phyloP scores from a whole-genome alignment of 768 basidiomycete genomes.

The Termitomyces sp. region DNA sequence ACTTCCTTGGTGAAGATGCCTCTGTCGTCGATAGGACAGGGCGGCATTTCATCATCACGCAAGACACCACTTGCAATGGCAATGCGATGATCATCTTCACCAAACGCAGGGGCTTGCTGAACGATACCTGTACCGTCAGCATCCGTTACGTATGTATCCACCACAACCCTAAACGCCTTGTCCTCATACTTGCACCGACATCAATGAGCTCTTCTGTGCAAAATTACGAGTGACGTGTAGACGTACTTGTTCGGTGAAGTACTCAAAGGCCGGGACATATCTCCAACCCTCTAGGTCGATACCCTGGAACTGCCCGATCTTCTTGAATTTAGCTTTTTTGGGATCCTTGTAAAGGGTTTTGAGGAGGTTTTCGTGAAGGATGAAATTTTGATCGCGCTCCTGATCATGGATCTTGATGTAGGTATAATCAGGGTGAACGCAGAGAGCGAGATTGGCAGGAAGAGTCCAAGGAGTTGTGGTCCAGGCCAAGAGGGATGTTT shows the following conservation, averaged over 20 bases:
- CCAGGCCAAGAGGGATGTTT: conserved; percentile 90
- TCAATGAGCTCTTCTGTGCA: background rate
- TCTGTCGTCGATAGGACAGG: conserved; percentile 90
- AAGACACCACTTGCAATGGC: conserved; percentile 81
- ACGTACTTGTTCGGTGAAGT: conserved; percentile 87
- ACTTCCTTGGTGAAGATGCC: conserved; percentile 88
- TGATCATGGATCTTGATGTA: conserved; percentile 97
- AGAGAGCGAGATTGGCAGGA: conserved; percentile 91
- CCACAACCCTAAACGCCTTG: conserved; percentile 83
- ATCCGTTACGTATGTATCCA: conserved; percentile 91
- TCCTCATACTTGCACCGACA: conserved; percentile 67
- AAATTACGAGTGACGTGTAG: background rate
- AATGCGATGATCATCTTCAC: conserved; percentile 97
- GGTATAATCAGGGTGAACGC: conserved; percentile 93
- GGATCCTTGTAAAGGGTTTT: conserved; percentile 92
- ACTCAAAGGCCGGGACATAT: conserved; percentile 93
- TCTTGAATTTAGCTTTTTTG: conserved; percentile 95
- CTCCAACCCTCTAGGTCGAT: conserved; percentile 94
- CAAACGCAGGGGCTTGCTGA: conserved; percentile 97
- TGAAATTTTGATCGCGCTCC: conserved; percentile 82
- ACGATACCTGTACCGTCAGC: conserved; percentile 96
- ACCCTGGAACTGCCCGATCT: conserved; percentile 82
- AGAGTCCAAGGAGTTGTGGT: conserved; percentile 99
- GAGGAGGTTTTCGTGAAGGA: conserved; percentile 85
- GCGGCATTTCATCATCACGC: conserved; percentile 87